Percentiles rank a stretch among this genome's conserved stretches.
phyloP scores from a whole-genome alignment of 2,329 filamentous ascomycete species.

The Herpotrichia juniperi region DNA sequence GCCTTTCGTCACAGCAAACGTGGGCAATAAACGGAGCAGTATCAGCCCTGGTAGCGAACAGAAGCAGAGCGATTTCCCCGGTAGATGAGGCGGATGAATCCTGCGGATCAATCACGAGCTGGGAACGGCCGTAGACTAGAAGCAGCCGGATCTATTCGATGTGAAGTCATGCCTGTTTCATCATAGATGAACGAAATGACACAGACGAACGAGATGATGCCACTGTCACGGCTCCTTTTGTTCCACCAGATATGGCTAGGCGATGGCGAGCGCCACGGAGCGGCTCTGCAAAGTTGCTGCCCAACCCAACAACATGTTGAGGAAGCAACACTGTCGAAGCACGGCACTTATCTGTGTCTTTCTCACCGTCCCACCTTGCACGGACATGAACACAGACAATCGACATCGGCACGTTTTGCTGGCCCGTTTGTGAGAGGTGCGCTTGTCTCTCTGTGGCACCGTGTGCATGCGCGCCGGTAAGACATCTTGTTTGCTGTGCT shows the following conservation, averaged over 20 bases:
- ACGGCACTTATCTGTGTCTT: conserved; percentile 15
- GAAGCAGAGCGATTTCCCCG: conserved; percentile 5
- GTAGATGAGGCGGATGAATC: conserved; percentile 12
- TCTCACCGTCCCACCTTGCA: conserved; percentile 5
- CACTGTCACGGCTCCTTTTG: conserved; percentile 6
- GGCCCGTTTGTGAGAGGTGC: conserved; percentile 9
- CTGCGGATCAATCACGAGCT: conserved; percentile 14
- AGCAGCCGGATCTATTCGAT: not conserved
- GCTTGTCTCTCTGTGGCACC: conserved; percentile 8
- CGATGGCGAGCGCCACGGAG: not conserved
- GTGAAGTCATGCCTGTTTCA: conserved; percentile 15
- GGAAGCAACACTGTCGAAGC: conserved; percentile 8
- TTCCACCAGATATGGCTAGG: not conserved
- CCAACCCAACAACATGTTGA: conserved; percentile 8
- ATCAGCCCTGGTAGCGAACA: conserved; percentile 11
- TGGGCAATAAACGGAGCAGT: conserved; percentile 8
- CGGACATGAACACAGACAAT: not conserved
- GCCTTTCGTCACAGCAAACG: conserved; percentile 4
- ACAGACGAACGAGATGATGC: no score
- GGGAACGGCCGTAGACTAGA: conserved; percentile 6
- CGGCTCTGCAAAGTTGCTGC: conserved; percentile 2
- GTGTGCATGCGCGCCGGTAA: conserved; percentile 8
- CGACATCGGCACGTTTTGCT: conserved; percentile 8
- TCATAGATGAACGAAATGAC: no score
- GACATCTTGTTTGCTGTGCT: conserved; percentile 3